Percentiles rank a stretch among this genome's conserved stretches.
These are phyloP conservation scores for Jackrogersella minutella DNA, from an alignment of 495 filamentous ascomycete genomes.

Conservation along the genomic window DNA sequence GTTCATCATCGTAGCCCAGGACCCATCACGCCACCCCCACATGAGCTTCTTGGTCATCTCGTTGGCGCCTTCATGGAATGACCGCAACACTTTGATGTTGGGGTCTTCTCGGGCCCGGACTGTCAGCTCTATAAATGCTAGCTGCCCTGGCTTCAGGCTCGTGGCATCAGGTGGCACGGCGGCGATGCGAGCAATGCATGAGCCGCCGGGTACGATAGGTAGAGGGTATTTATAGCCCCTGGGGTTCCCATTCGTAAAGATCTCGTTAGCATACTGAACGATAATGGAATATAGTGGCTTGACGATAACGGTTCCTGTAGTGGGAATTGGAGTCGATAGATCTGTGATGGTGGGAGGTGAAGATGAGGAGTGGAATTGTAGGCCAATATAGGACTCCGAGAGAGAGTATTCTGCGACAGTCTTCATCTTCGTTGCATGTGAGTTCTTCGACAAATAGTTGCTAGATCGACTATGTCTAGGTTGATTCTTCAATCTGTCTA, in stretches of 20 bases:
- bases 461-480: background rate
- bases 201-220: slow-evolving; percentile 35
- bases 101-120: slow-evolving; percentile 57
- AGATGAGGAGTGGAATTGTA: slow-evolving; percentile 40
- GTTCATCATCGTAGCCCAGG: slow-evolving; percentile 54
- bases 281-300: slow-evolving; percentile 37
- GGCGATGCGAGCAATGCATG: slow-evolving; percentile 54
- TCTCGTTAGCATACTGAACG: slow-evolving; percentile 37
- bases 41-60: slow-evolving; percentile 43
- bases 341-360: slow-evolving; percentile 25
- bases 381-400: slow-evolving; percentile 33
- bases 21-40: slow-evolving; percentile 54
- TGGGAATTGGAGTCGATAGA: slow-evolving; percentile 34
- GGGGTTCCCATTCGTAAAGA: slow-evolving; percentile 40
- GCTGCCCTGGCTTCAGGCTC: slow-evolving; percentile 50
- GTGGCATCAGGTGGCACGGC: slow-evolving; percentile 57
- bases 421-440: slow-evolving; percentile 15
- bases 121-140: slow-evolving; percentile 56
- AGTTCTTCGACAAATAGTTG: background rate
- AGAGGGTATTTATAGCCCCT: slow-evolving; percentile 40
- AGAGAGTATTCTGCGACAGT: slow-evolving; percentile 12
- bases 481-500: background rate
- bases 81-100: slow-evolving; percentile 45
- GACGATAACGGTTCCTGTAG: slow-evolving; percentile 33
- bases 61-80: slow-evolving; percentile 41